Evolutionary conservation across 345 rosid genomes (phyloP).

Genomic region (Barbarea vulgaris): DNA sequence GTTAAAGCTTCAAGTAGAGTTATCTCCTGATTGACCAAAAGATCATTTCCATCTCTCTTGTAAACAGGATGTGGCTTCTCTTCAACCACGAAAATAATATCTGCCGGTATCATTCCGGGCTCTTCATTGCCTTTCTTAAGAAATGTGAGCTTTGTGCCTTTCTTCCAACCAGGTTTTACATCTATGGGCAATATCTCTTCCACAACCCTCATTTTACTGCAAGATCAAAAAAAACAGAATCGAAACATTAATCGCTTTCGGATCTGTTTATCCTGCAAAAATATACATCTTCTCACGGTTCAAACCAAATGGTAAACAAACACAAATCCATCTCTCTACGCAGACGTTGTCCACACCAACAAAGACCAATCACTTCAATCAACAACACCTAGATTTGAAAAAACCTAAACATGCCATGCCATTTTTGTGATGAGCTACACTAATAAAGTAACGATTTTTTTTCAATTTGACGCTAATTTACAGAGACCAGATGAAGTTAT

Average conservation of each 20-base stretch:
- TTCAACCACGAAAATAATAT: slow-evolving; percentile 72
- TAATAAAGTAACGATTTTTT: not conserved
- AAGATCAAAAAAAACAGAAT: slow-evolving; percentile 32
- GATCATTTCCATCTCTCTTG: slow-evolving; percentile 85
- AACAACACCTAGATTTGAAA: not conserved
- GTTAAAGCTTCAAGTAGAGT: slow-evolving; percentile 89
- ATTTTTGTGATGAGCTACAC: not conserved
- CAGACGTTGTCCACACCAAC: not conserved
- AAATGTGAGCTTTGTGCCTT: slow-evolving; percentile 90
- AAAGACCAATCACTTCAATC: not conserved
- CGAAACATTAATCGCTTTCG: not conserved
- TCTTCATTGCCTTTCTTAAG: slow-evolving; percentile 89
- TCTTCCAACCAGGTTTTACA: slow-evolving; percentile 97
- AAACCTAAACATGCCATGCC: not conserved
- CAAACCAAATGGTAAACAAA: slow-evolving; percentile 15
- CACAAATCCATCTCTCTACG: slow-evolving; percentile 6
- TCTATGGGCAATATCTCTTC: slow-evolving; percentile 89
- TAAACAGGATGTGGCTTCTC: slow-evolving; percentile 86
- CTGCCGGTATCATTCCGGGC: slow-evolving; percentile 78
- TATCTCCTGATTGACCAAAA: slow-evolving; percentile 68
- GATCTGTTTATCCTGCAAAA: not conserved
- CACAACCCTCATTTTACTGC: slow-evolving; percentile 57
- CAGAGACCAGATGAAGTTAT: not conserved
- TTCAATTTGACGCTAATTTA: not conserved
- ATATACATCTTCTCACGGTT: not conserved